A percentile compares a stretch with the other conserved stretches of the same genome.
These are phyloP conservation scores for Meyerozyma guilliermondii DNA, from an alignment of 1,139 yeast species.

Conservation along the genomic window DNA sequence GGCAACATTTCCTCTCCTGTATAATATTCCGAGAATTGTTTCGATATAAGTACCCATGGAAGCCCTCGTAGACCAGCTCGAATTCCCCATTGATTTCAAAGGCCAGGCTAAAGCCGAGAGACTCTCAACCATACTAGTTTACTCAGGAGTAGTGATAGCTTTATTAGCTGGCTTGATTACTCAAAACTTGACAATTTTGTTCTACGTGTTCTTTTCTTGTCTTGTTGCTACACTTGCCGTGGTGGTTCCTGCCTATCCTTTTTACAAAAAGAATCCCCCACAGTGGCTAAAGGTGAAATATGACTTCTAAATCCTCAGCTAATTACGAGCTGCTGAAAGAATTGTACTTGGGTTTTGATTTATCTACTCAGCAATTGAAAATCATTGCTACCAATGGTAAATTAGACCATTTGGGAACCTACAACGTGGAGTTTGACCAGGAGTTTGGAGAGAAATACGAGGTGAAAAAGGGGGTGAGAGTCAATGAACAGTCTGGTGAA, in stretches of 20 bases:
- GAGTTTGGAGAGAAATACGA: conserved; percentile 53
- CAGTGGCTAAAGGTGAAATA: conserved; percentile 32
- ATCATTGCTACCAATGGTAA: conserved; percentile 58
- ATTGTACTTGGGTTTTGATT: conserved; percentile 69
- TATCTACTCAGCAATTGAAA: conserved; percentile 87
- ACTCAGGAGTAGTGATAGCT: conserved; percentile 25
- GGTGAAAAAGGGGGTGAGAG: conserved; percentile 65
- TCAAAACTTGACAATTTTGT: conserved; percentile 33
- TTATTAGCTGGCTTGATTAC: conserved; percentile 42
- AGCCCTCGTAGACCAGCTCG: conserved; percentile 19
- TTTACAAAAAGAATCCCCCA: conserved; percentile 42
- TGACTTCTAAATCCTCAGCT: conserved; percentile 14
- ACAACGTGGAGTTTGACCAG: conserved; percentile 66
- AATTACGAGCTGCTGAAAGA: conserved; percentile 10
- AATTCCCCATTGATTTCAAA: conserved; percentile 58
- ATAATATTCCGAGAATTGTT: conserved; percentile 1
- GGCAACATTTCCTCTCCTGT: neutral
- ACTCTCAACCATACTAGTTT: conserved; percentile 15
- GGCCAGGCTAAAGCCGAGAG: conserved; percentile 43
- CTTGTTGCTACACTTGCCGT: conserved; percentile 30
- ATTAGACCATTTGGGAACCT: conserved; percentile 51
- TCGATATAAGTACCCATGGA: conserved; percentile 8
- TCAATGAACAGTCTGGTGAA: conserved; percentile 45
- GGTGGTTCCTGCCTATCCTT: conserved; percentile 54
- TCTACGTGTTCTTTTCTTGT: conserved; percentile 31